Conservation (phyloP, 176 grass and related monocot genomes). For the Carex kokanica region DNA sequence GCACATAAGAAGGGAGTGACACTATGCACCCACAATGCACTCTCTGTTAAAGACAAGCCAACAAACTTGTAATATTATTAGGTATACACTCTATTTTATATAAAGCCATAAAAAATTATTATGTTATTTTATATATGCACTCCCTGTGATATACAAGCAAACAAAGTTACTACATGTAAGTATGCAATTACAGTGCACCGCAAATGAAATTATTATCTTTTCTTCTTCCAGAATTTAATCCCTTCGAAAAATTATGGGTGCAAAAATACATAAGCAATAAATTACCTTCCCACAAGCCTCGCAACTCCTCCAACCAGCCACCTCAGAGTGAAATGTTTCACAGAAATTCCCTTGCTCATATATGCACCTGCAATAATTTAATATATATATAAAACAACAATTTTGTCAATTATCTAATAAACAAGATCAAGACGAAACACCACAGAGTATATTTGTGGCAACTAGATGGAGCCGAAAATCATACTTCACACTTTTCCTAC, state of each 20-base stretch:
- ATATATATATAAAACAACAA: not conserved
- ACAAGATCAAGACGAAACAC: not conserved
- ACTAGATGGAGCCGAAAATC: not conserved
- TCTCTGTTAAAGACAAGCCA: constrained; percentile 39
- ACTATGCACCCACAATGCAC: constrained; percentile 97
- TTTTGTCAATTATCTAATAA: not conserved
- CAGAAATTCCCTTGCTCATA: constrained; percentile 92
- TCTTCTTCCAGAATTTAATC: not conserved
- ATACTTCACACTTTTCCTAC: not conserved
- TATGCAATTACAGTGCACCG: not conserved
- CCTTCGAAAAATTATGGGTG: not conserved
- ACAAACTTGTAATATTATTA: constrained; percentile 15
- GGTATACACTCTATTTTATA: not conserved
- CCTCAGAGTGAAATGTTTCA: constrained; percentile 81
- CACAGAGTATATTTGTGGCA: not conserved
- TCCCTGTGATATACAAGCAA: not conserved
- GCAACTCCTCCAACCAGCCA: constrained; percentile 90
- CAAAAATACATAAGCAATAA: not conserved
- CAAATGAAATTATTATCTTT: not conserved
- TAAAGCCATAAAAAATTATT: not conserved
- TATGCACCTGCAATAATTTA: constrained; percentile 9
- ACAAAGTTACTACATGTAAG: not conserved
- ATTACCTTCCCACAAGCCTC: constrained; percentile 88
- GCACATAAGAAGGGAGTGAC: constrained; percentile 56
- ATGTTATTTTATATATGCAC: not conserved